phyloP scores from a whole-genome alignment of 257 asterid species.

The Solanum gracilifrons region DNA sequence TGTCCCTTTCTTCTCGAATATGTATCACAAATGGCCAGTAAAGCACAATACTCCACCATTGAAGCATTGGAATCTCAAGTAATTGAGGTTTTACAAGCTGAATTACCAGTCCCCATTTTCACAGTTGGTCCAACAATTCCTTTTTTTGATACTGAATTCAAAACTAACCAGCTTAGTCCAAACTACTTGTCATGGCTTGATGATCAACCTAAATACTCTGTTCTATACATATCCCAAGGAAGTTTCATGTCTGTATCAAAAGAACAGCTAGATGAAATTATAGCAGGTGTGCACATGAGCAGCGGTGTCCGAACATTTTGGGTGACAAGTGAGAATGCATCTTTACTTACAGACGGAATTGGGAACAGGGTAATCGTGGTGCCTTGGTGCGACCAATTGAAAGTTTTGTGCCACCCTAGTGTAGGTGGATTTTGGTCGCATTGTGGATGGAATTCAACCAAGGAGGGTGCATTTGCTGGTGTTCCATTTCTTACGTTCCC shows the following conservation, averaged over 20 bases:
- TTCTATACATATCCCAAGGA: slow-evolving; percentile 56
- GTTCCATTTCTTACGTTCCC: slow-evolving; percentile 54
- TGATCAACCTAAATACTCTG: slow-evolving; percentile 47
- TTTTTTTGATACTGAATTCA: slow-evolving; percentile 2
- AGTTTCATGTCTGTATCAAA: slow-evolving; percentile 50
- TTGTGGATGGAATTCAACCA: slow-evolving; percentile 66
- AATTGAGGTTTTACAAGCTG: slow-evolving; percentile 23
- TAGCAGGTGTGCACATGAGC: slow-evolving; percentile 28
- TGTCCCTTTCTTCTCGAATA: slow-evolving; percentile 8
- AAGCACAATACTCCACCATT: slow-evolving; percentile 31
- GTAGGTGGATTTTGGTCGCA: slow-evolving; percentile 76
- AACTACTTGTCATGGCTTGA: slow-evolving; percentile 43
- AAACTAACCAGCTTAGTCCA: background rate
- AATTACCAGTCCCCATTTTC: slow-evolving; percentile 37
- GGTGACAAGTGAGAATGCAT: slow-evolving; percentile 63
- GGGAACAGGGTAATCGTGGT: slow-evolving; percentile 27
- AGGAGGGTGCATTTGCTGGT: slow-evolving; percentile 46
- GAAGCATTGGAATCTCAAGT: slow-evolving; percentile 42
- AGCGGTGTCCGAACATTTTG: slow-evolving; percentile 55
- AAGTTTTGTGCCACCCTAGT: slow-evolving; percentile 41
- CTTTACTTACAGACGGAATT: slow-evolving; percentile 23
- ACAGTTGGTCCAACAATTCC: slow-evolving; percentile 62
- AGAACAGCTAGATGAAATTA: slow-evolving; percentile 50
- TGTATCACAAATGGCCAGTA: slow-evolving; percentile 2
- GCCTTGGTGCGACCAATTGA: slow-evolving; percentile 54